Evolutionary conservation across 495 filamentous ascomycete genomes (phyloP), one percentile per base, ranked within the genome.

Genomic region (Melanomma pulvis-pyrius): DNA sequence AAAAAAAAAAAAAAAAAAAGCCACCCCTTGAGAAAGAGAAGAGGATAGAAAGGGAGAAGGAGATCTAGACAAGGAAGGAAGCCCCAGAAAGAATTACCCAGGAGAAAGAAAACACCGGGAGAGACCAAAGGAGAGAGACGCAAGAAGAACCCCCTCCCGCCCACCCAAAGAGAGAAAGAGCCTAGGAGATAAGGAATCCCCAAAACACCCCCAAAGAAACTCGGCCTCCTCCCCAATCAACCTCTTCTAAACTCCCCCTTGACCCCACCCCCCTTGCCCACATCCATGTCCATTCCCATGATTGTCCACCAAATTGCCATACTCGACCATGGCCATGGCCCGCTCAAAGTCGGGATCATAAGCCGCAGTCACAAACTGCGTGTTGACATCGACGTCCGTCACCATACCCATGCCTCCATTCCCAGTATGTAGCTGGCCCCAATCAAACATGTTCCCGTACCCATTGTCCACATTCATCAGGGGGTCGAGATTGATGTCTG

Each of bases 401-500:
- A n/a, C 25, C 30, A 32, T 41, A 13, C n/a, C 25, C 21, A 39
- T 58, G 29, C 30, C 13, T 6, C 7, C 5, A 44, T 44, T 44
- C 39, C 39, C 39, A 11, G 39, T 44, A 17, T 44, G 39, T 15
- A 44, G 9, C 39, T 44, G 39, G 8, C 8, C 3, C 39, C 39
- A 44, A 15, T 17, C 26, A 9, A 49, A 4, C 5, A 29, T 9
- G 9, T 11, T 25, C 5, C 48, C 22, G 48, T 51, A 51, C 7
- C 26, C 8, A n/a, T 50, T 9, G 48, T 50, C 21, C 15, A 28
- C 3, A 50, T 3, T 24, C 48, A 58, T 58, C 2, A 58, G 34
- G 1, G 54, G 54, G 26, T 58, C 54, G 17, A 24, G 29, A 32
- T 58, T 58, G 54, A 58, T 58, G 34, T 58, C 22, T 6, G 54